Base-by-base conservation (phyloP, 352 stramenopile species). In the Pythium dissimile region DNA sequence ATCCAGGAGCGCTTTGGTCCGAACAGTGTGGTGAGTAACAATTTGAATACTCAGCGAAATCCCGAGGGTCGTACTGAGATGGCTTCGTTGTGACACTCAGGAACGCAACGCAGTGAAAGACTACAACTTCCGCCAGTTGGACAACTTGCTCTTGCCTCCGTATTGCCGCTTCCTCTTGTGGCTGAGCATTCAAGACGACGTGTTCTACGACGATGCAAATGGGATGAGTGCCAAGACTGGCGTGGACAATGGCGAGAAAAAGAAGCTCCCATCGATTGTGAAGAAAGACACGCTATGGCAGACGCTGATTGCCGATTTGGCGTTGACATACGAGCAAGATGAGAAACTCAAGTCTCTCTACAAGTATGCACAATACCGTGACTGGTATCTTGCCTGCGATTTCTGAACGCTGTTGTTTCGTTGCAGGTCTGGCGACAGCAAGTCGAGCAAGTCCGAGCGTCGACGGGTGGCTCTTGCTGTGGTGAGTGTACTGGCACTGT, bases 101-200 rank as follows among this genome's bases (percentile, higher is more conserved):
- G 51, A 95, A 67, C 80, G 86, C n/a, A 66, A 83, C 21, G 84
- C 84, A 16, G 79, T 95, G 11, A 92, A 94, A 54, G 84, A 95
- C 57, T 95, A 94, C 69, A 92, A 95, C 65, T 95, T 95, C 45
- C 84, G 83, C 11, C 84, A 94, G 57, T 80, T 95, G 1, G 83
- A 94, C 53, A 94, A 92, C 53, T 39, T 94, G 46, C 50, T 95
- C 24, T 55, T 95, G 10, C 86, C 86, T 51, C 86, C 86, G n/a
- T 95, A 95, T 68, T 92, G 79, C 59, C 84, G 86, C 13, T 94
- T 95, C 50, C 53, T 95, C n/a, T 57, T 95, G 39, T 95, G 86
- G 86, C 80, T 95, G 32, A 94, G 84, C 54, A 89, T 92, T 38
- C 86, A 95, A 41, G 79, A 93, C 30, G 85, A 95, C 43, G 65